Evolutionary conservation across 352 stramenopile species (phyloP).

Genomic region (Pythium aquatile): DNA sequence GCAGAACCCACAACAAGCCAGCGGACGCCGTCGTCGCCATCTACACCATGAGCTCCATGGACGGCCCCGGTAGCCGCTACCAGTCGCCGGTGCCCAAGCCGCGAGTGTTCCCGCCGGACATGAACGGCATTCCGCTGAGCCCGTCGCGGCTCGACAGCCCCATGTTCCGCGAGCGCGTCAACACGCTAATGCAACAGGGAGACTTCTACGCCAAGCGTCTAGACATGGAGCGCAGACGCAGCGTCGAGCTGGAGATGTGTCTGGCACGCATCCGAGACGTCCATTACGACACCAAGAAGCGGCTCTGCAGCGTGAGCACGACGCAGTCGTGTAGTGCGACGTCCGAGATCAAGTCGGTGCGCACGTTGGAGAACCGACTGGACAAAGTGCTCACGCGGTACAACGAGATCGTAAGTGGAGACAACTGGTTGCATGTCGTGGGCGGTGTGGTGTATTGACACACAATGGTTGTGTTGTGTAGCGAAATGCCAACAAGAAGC

Average conservation of each 20-base stretch:
- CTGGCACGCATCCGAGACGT: conserved; percentile 33
- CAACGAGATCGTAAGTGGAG: conserved; percentile 60
- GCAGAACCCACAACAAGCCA: not conserved
- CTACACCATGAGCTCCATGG: conserved; percentile 9
- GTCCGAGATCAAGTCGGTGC: conserved; percentile 57
- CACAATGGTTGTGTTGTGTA: conserved; percentile 10
- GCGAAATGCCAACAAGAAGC: conserved; percentile 78
- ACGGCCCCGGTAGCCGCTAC: conserved; percentile 19
- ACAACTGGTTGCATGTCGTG: too few species aligned
- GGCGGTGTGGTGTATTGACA: not conserved
- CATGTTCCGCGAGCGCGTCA: conserved; percentile 68
- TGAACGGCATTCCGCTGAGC: conserved; percentile 56
- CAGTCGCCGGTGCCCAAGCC: conserved; percentile 29
- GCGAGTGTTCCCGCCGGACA: conserved; percentile 54
- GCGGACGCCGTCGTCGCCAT: not conserved
- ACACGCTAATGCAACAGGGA: conserved; percentile 64
- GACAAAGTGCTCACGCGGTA: conserved; percentile 84
- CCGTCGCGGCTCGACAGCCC: conserved; percentile 70
- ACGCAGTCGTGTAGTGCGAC: conserved; percentile 45
- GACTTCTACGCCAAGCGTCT: conserved; percentile 72
- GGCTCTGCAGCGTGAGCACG: conserved; percentile 49
- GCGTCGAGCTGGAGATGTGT: conserved; percentile 47
- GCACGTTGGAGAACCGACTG: conserved; percentile 77
- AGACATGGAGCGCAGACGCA: conserved; percentile 54
- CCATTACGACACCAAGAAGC: conserved; percentile 56